Evolutionary conservation across 1,139 yeast species (phyloP).

Genomic region (Saccharomyces hybrid): DNA sequence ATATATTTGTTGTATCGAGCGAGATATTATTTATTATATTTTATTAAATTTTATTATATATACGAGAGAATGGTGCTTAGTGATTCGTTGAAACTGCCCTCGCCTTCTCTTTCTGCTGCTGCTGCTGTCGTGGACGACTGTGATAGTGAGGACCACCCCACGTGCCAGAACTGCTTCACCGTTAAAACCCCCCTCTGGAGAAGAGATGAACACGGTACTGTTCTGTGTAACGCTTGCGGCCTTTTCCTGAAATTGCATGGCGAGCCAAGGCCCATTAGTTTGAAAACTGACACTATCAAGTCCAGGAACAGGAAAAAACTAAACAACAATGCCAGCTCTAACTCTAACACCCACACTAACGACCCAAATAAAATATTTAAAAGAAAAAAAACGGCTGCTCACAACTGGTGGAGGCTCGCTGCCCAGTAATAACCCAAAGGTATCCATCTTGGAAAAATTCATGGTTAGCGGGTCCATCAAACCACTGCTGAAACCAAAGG

Average conservation of each 20-base stretch:
- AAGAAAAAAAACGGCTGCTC: background rate
- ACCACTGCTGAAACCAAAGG: background rate
- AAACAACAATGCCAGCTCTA: background rate
- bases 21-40: background rate
- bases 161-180: constrained; percentile 82
- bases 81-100: background rate
- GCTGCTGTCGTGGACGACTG: background rate
- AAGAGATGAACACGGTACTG: constrained; percentile 84
- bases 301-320: constrained; percentile 58
- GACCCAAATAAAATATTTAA: background rate
- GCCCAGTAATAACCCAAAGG: background rate
- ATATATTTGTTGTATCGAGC: background rate
- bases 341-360: constrained; percentile 27
- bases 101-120: background rate
- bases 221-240: constrained; percentile 90
- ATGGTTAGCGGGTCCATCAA: background rate
- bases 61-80: background rate
- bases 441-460: background rate
- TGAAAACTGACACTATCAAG: constrained; percentile 83
- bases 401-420: background rate
- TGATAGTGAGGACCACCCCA: constrained; percentile 13
- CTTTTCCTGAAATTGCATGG: constrained; percentile 82
- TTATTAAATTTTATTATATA: background rate
- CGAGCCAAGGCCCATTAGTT: constrained; percentile 76
- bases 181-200: constrained; percentile 92